Evolutionary conservation across 2,329 filamentous ascomycete species (phyloP).

Genomic region (Tolypocladium endophyticum): DNA sequence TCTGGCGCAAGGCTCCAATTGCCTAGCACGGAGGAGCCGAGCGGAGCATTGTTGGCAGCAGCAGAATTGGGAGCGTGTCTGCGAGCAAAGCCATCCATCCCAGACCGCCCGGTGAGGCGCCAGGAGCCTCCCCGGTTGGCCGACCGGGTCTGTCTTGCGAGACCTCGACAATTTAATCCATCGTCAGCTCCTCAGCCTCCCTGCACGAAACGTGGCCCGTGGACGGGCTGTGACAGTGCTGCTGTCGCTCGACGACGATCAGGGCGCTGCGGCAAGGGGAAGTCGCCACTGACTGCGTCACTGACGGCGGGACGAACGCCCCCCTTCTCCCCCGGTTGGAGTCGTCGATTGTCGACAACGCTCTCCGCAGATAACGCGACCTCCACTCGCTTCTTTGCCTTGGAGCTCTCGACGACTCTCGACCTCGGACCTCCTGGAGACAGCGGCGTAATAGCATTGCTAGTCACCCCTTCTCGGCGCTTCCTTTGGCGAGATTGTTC

Average conservation of each 20-base stretch:
- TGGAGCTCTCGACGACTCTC: no score
- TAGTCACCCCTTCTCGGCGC: not conserved
- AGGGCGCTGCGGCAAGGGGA: not conserved
- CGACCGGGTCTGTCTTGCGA: not conserved
- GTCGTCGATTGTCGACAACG: not conserved
- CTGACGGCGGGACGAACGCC: not conserved
- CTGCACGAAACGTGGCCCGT: not conserved
- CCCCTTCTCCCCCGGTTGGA: not conserved
- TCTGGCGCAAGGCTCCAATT: not conserved
- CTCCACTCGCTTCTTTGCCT: not conserved
- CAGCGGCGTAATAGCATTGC: not conserved
- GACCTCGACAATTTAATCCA: not conserved
- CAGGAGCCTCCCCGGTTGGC: not conserved
- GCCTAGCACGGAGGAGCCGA: not conserved
- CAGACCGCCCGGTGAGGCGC: not conserved
- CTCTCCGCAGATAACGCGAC: not conserved
- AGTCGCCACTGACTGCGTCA: constrained; percentile 1
- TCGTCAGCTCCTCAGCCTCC: not conserved
- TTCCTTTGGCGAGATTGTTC: not conserved
- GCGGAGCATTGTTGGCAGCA: no score
- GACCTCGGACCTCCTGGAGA: not conserved
- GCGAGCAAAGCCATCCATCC: no score
- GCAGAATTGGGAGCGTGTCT: not conserved
- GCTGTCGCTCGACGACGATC: not conserved
- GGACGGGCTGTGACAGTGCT: not conserved